A percentile compares a stretch with the other conserved stretches of the same genome.
Conservation (phyloP, 305 asterid species). For the Petunia hybrid region DNA sequence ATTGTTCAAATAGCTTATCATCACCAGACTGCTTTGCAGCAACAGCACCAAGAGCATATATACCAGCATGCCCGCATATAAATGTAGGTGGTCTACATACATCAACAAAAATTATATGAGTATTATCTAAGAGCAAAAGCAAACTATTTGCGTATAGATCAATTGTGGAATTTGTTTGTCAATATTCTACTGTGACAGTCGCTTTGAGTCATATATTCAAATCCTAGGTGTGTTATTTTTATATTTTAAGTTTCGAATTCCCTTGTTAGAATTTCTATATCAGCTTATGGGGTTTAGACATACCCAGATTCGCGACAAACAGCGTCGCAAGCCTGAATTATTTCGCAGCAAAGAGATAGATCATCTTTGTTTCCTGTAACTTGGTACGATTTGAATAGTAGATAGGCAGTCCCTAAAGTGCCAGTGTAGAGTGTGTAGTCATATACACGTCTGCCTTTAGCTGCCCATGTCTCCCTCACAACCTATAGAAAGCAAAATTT, state of each 20-base stretch:
- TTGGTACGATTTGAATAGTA: constrained; percentile 77
- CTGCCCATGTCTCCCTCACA: constrained; percentile 76
- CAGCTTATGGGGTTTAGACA: background rate
- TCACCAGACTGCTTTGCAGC: constrained; percentile 66
- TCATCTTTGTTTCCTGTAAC: constrained; percentile 59
- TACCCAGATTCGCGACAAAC: constrained; percentile 27
- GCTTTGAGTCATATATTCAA: no score
- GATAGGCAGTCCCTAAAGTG: constrained; percentile 74
- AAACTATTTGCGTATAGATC: no score
- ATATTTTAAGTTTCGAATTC: no score
- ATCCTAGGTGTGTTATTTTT: no score
- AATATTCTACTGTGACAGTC: no score
- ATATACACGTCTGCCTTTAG: constrained; percentile 54
- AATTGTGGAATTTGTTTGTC: no score
- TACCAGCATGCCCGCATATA: constrained; percentile 75
- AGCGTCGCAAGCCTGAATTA: constrained; percentile 67
- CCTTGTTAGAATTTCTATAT: no score
- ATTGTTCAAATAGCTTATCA: constrained; percentile 55
- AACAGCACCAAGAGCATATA: constrained; percentile 84
- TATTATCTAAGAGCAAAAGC: no score
- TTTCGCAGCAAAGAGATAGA: constrained; percentile 62
- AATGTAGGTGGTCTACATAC: constrained; percentile 68
- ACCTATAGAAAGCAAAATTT: constrained; percentile 46
- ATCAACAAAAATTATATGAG: no score
- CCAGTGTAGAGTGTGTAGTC: constrained; percentile 78